Evolutionary conservation across 805 yeast species (phyloP).

Genomic region (Yamadazyma akitaensis): DNA sequence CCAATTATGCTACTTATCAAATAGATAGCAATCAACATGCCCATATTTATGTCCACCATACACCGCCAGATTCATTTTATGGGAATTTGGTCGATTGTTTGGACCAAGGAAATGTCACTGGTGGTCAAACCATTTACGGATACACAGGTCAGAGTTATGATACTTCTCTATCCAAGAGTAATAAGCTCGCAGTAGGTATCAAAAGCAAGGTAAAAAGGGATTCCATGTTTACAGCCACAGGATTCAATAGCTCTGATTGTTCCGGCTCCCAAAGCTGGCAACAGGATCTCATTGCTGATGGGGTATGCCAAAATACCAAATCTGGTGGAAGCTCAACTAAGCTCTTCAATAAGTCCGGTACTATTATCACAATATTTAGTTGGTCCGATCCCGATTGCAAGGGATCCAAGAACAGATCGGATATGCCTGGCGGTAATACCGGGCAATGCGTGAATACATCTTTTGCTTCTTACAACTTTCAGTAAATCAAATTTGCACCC

Average conservation of each 20-base stretch:
- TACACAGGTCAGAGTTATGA: neutral
- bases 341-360: slow-evolving; percentile 1
- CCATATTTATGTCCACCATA: neutral
- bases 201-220: neutral
- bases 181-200: neutral
- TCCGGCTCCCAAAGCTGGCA: neutral
- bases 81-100: neutral
- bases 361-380: neutral
- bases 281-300: neutral
- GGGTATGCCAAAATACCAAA: neutral
- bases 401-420: neutral
- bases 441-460: neutral
- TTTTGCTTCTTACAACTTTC: neutral
- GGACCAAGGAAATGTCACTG: neutral
- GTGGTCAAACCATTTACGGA: slow-evolving; percentile 2
- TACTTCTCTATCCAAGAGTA: neutral
- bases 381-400: slow-evolving; percentile 1
- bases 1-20: neutral
- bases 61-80: neutral
- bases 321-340: neutral
- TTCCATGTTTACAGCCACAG: slow-evolving; percentile 2
- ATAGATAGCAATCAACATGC: neutral
- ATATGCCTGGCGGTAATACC: neutral
- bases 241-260: neutral
- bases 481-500: neutral